phyloP scores from a whole-genome alignment of 345 rosid species.

The Anastatica hierochuntica region DNA sequence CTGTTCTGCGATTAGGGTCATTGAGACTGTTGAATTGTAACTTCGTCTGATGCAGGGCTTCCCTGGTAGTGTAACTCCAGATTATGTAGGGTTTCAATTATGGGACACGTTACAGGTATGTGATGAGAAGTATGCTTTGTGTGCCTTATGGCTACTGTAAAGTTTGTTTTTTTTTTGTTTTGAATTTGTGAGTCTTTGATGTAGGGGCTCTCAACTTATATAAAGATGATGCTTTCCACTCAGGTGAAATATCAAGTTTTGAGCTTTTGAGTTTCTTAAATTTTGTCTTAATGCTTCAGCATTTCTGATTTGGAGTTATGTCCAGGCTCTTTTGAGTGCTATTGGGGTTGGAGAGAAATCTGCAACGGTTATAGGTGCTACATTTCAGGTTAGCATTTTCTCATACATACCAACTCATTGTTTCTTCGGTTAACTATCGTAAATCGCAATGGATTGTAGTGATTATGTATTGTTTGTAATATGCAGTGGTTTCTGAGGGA shows the following conservation, averaged over 20 bases:
- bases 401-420: not conserved
- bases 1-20: not conserved
- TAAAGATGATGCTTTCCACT: constrained; percentile 94
- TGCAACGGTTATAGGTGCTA: constrained; percentile 88
- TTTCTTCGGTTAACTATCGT: not conserved
- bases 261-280: not conserved
- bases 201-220: constrained; percentile 85
- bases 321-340: constrained; percentile 82
- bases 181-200: constrained; percentile 1
- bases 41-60: constrained; percentile 46
- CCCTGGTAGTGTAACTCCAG: constrained; percentile 82
- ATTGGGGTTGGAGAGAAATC: constrained; percentile 97
- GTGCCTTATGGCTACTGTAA: not conserved
- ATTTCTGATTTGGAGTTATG: not conserved
- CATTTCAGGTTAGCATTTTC: constrained; percentile 57
- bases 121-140: not conserved
- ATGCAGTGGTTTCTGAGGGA: constrained; percentile 93
- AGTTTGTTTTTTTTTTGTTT: not conserved
- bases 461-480: constrained; percentile 1
- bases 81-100: constrained; percentile 74
- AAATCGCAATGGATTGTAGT: not conserved
- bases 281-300: not conserved
- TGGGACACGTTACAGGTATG: constrained; percentile 92
- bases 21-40: not conserved
- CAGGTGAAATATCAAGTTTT: constrained; percentile 51